Base-by-base conservation (phyloP, 2,329 filamentous ascomycete species). In the Nothophaeocryptopus gaeumannii region DNA sequence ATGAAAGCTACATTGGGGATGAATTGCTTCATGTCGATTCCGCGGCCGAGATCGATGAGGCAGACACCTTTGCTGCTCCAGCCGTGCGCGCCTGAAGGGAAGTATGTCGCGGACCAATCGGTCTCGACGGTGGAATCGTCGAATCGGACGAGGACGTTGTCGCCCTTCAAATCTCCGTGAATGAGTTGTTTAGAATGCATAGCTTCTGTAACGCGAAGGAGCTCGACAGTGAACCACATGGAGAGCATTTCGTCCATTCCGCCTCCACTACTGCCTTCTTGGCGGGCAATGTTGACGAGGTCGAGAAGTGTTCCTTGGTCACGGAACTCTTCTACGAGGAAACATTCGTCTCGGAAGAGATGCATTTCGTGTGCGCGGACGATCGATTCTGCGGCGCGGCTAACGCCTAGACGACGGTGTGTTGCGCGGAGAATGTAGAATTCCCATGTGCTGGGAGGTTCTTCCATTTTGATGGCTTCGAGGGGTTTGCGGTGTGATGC, bases 191-290 rank as follows among this genome's bases (percentile, higher is more conserved):
- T 86, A 3, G 81, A 68, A 70, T 99, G 93, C 15, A 99, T 78
- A 0, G 86, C 85, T 72, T 97, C 93, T 3, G 96, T 80, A 0
- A 89, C 95, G 42, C 93, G 87, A 60, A 99, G 79, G 5, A 99
- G 79, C 70, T 99, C 93, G 53, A 97, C 78, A 7, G 88, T 80
- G 72, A 97, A 95, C 76, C 96, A 97, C 89, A 97, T 96, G 61
- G 88, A 89, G 2, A 97, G 76, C 40, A 80, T 78, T 70, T 99
- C 93, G 61, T 99, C 93, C 80, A 99, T 89, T 12, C 86, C 85
- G 2, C 83, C 84, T 26, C 83, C 83, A 38, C 69, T 38, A 10
- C 39, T 45, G 72, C 31, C 75, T 37, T 67, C 65, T 13, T 81
- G 78, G 36, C 88, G 84, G 58, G 92, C 87, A 56, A 87, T 76